These are phyloP conservation scores for Ustilaginoidea virens DNA, from an alignment of 2,329 filamentous ascomycete species.

Conservation along the genomic window DNA sequence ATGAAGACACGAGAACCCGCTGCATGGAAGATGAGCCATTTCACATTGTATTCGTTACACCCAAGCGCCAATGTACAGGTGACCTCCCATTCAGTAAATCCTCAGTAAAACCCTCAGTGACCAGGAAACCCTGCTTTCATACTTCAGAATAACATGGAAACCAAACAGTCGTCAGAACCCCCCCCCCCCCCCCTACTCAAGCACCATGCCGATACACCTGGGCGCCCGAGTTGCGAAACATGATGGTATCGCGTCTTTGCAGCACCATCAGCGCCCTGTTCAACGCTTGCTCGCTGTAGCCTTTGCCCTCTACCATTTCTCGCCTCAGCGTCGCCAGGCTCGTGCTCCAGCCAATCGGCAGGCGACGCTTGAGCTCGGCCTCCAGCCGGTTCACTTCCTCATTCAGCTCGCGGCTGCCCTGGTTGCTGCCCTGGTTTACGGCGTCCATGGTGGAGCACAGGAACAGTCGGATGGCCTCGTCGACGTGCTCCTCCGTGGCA, in stretches of 20 bases:
- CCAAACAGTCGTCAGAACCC: too few relatives aligned
- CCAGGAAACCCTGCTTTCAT: too few relatives aligned
- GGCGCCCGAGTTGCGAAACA: slow-evolving; percentile 61
- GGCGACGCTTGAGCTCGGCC: slow-evolving; percentile 68
- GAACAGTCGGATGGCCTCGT: slow-evolving; percentile 95
- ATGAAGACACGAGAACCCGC: not conserved
- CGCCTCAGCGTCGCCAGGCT: slow-evolving; percentile 71
- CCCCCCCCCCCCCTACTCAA: too few relatives aligned
- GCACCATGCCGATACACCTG: slow-evolving; percentile 62
- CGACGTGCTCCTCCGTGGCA: slow-evolving; percentile 81
- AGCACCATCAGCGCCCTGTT: slow-evolving; percentile 75
- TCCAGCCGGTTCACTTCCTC: slow-evolving; percentile 81
- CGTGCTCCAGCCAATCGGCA: slow-evolving; percentile 93
- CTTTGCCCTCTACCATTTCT: slow-evolving; percentile 85
- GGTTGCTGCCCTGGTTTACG: slow-evolving; percentile 74
- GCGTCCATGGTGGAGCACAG: slow-evolving; percentile 96
- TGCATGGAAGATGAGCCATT: not conserved
- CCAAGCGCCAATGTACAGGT: not conserved
- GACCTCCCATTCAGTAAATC: too few relatives aligned
- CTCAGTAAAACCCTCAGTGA: too few relatives aligned
- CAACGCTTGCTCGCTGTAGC: slow-evolving; percentile 75
- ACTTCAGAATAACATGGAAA: too few relatives aligned
- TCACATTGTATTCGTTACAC: too few relatives aligned
- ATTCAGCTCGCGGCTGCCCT: slow-evolving; percentile 76
- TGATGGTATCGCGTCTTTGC: slow-evolving; percentile 74